These are phyloP conservation scores for Penicillium brevicompactum DNA, from an alignment of 2,329 filamentous ascomycete species.

Conservation along the genomic window DNA sequence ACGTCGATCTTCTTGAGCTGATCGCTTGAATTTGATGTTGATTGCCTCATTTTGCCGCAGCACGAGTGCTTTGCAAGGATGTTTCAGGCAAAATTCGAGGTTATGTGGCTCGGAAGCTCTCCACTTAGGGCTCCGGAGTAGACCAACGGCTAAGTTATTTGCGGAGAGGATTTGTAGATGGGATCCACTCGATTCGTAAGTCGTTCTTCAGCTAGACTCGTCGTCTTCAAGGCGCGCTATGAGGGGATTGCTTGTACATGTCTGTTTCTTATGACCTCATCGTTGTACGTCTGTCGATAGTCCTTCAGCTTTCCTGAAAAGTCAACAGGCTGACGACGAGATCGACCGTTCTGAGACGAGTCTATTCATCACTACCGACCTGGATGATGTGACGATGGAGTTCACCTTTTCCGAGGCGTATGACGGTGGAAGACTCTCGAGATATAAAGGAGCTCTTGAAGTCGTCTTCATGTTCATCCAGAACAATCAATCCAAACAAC, in stretches of 20 bases:
- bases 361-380: not conserved
- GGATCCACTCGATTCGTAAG: not conserved
- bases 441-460: not conserved
- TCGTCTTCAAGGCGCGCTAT: not conserved
- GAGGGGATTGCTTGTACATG: not conserved
- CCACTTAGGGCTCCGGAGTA: not conserved
- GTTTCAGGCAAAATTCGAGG: not conserved
- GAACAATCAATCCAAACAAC: not conserved
- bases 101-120: not conserved
- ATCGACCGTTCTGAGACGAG: not conserved
- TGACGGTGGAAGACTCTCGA: not conserved
- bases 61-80: not conserved
- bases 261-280: not conserved
- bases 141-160: not conserved
- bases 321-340: not conserved
- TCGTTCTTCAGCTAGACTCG: not conserved
- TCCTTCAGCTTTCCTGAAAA: not conserved
- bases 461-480: not conserved
- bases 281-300: not conserved
- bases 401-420: not conserved
- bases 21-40: not conserved
- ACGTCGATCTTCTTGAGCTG: not conserved
- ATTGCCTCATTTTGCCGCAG: not conserved
- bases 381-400: not conserved
- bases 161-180: not conserved